Evolutionary conservation across 2,329 filamentous ascomycete genomes (phyloP).

Genomic region (Cladosporium sp.): DNA sequence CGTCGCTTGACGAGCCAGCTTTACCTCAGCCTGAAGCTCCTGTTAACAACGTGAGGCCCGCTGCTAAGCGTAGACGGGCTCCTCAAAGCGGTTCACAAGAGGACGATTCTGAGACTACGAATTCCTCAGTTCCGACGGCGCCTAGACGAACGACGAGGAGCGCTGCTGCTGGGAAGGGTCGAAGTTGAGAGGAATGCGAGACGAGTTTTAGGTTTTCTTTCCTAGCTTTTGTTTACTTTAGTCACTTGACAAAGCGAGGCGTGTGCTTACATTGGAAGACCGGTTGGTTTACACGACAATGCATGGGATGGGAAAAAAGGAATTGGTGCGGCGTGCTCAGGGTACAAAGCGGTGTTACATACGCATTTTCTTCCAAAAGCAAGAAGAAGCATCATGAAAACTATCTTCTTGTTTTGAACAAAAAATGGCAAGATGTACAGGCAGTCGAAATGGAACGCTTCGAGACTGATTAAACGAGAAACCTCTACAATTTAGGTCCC

Average conservation of each 20-base stretch:
- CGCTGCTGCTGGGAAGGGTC: neutral
- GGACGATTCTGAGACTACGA: neutral
- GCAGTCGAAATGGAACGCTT: too few species aligned
- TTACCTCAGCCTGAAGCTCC: neutral
- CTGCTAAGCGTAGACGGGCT: slow-evolving; percentile 5
- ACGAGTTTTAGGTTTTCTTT: neutral
- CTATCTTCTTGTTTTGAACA: too few species aligned
- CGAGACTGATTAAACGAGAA: too few species aligned
- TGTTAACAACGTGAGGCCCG: neutral
- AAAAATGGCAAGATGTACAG: too few species aligned
- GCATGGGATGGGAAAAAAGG: too few species aligned
- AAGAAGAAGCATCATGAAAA: too few species aligned
- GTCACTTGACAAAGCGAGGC: neutral
- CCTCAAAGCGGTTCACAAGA: neutral
- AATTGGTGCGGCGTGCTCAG: too few species aligned
- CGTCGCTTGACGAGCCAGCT: neutral
- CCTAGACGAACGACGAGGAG: neutral
- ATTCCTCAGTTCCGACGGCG: neutral
- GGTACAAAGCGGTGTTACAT: too few species aligned
- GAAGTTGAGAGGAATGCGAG: neutral
- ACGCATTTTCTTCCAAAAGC: too few species aligned
- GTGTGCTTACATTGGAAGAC: neutral
- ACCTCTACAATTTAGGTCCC: too few species aligned
- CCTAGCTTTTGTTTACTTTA: too few species aligned
- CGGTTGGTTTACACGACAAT: too few species aligned